A percentile compares a stretch with the other conserved stretches of the same genome.
Evolutionary conservation across 1,284 basidiomycete genomes (phyloP).

Genomic region (Pisolithus thermaeus): DNA sequence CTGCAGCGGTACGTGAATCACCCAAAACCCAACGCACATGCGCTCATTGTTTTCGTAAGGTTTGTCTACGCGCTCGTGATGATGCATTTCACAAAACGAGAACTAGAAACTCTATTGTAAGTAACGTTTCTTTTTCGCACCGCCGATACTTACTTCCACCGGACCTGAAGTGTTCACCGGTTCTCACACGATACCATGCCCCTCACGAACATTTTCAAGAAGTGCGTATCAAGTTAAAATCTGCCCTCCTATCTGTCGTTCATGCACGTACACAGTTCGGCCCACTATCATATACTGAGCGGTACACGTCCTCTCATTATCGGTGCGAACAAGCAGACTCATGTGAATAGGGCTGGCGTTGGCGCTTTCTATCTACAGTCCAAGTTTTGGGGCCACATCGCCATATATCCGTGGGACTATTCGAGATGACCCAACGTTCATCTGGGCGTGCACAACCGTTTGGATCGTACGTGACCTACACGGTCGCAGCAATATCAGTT

Average conservation of each 20-base stretch:
- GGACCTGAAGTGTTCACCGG: slow-evolving; percentile 65
- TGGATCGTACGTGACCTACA: slow-evolving; percentile 61
- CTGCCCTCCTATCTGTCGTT: not conserved
- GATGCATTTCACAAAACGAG: slow-evolving; percentile 88
- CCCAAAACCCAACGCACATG: not conserved
- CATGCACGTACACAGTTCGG: slow-evolving; percentile 50
- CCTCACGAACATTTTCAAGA: slow-evolving; percentile 81
- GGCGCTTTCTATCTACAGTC: slow-evolving; percentile 77
- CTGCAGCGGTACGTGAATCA: slow-evolving; percentile 63
- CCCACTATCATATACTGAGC: slow-evolving; percentile 83
- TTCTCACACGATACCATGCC: slow-evolving; percentile 98
- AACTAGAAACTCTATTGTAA: slow-evolving; percentile 89
- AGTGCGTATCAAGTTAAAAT: slow-evolving; percentile 46
- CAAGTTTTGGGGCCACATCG: slow-evolving; percentile 56
- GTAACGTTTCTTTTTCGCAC: slow-evolving; percentile 19
- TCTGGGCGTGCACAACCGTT: slow-evolving; percentile 61
- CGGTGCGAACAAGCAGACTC: not conserved
- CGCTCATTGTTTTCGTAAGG: slow-evolving; percentile 36
- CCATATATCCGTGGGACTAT: slow-evolving; percentile 62
- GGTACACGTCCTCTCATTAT: slow-evolving; percentile 36
- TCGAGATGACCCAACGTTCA: slow-evolving; percentile 62
- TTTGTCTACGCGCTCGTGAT: slow-evolving; percentile 77
- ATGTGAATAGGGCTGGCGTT: slow-evolving; percentile 53
- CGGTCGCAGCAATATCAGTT: not conserved
- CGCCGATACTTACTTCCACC: not conserved